phyloP scores from a whole-genome alignment of 2,329 filamentous ascomycete species.

The Sporothrix globosa region DNA sequence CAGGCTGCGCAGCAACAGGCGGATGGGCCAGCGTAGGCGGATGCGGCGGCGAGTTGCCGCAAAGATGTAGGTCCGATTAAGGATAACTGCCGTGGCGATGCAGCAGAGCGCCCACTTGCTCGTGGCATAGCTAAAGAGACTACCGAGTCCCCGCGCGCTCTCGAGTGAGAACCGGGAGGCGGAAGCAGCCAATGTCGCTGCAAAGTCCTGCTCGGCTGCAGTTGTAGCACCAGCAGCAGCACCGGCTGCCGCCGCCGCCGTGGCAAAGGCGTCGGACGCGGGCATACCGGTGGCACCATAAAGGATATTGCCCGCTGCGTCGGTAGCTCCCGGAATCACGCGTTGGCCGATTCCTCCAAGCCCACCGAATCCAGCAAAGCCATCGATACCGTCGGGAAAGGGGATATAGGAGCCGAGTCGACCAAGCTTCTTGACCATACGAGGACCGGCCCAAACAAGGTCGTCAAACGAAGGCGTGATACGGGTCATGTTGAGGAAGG shows the following conservation, averaged over 20 bases:
- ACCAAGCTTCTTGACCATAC: constrained; percentile 69
- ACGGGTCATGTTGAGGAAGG: constrained; percentile 52
- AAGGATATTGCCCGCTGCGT: constrained; percentile 44
- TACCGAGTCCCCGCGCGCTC: constrained; percentile 71
- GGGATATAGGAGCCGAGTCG: constrained; percentile 67
- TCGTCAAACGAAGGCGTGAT: constrained; percentile 69
- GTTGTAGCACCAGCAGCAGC: constrained; percentile 44
- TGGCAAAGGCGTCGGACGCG: constrained; percentile 50
- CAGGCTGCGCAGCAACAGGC: constrained; percentile 69
- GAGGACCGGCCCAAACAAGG: constrained; percentile 68
- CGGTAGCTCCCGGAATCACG: constrained; percentile 62
- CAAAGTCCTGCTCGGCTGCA: constrained; percentile 48
- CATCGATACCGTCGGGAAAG: constrained; percentile 63
- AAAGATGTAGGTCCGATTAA: constrained; percentile 93
- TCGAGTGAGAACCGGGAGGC: constrained; percentile 59
- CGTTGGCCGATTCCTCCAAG: constrained; percentile 51
- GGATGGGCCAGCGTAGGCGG: constrained; percentile 71
- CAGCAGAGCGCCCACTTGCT: constrained; percentile 92
- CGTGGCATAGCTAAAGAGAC: constrained; percentile 86
- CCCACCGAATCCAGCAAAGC: constrained; percentile 56
- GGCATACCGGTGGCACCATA: constrained; percentile 38
- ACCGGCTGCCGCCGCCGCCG: constrained; percentile 44
- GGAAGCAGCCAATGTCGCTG: constrained; percentile 41
- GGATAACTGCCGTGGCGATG: constrained; percentile 79
- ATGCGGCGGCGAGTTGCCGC: constrained; percentile 82